Conservation (phyloP, 2,329 filamentous ascomycete species). For the Taxawa tesnikishii region DNA sequence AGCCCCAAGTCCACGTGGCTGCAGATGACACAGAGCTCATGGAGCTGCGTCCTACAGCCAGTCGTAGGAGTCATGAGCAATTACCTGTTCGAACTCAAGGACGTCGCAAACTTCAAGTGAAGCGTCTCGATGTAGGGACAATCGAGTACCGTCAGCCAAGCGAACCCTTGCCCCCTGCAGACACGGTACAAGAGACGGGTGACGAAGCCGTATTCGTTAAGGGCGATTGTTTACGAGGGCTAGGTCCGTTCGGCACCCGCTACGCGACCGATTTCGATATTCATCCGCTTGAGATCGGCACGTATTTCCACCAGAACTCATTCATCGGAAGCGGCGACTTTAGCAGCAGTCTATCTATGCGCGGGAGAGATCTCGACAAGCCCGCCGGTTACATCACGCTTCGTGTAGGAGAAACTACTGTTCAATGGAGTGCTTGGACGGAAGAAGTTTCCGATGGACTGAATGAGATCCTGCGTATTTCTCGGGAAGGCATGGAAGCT, state of each 20-base stretch:
- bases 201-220: slow-evolving; percentile 3
- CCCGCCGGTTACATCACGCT: slow-evolving; percentile 35
- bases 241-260: slow-evolving; percentile 35
- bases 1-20: background rate
- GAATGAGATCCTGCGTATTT: slow-evolving; percentile 20
- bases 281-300: slow-evolving; percentile 34
- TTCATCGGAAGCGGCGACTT: slow-evolving; percentile 48
- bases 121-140: slow-evolving; percentile 32
- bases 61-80: too few relatives aligned
- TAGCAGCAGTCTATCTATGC: slow-evolving; percentile 28
- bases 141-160: slow-evolving; percentile 33
- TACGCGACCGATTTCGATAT: slow-evolving; percentile 44
- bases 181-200: background rate
- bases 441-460: slow-evolving; percentile 40
- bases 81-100: too few relatives aligned
- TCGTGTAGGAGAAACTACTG: slow-evolving; percentile 16
- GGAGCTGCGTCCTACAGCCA: background rate
- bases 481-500: slow-evolving; percentile 14
- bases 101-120: slow-evolving; percentile 23
- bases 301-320: slow-evolving; percentile 43
- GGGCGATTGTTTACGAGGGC: slow-evolving; percentile 23
- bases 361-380: slow-evolving; percentile 40
- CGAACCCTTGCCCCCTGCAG: slow-evolving; percentile 16
- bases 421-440: slow-evolving; percentile 42
- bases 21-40: background rate